Evolutionary conservation across 1,139 yeast genomes (phyloP).

Genomic region (Yamadazyma spencermartinsiae): DNA sequence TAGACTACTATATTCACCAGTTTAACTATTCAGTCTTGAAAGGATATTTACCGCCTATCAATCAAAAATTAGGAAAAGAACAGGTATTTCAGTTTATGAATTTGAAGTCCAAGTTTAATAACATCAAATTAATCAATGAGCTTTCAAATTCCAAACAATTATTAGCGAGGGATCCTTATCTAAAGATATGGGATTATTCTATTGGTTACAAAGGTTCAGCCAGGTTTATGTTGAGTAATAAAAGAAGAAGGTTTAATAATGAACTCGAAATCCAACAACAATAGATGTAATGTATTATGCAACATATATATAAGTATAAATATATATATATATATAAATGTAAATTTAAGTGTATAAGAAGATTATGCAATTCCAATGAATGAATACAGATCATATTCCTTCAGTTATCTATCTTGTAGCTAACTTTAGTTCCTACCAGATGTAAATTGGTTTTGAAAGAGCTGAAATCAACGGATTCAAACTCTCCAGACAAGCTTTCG

Average conservation of each 20-base stretch:
- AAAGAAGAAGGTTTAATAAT: slow-evolving; percentile 41
- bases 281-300: slow-evolving; percentile 12
- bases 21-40: slow-evolving; percentile 34
- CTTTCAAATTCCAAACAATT: slow-evolving; percentile 36
- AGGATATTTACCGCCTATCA: slow-evolving; percentile 31
- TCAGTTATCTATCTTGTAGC: slow-evolving; percentile 50
- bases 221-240: slow-evolving; percentile 56
- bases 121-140: slow-evolving; percentile 38
- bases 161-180: slow-evolving; percentile 46
- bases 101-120: slow-evolving; percentile 45
- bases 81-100: slow-evolving; percentile 51
- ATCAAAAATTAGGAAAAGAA: slow-evolving; percentile 41
- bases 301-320: background rate
- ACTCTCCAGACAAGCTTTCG: slow-evolving; percentile 50
- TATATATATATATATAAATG: background rate
- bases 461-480: slow-evolving; percentile 69
- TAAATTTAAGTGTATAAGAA: background rate
- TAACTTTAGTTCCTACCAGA: slow-evolving; percentile 74
- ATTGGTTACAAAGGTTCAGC: slow-evolving; percentile 49
- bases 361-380: background rate
- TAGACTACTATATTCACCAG: slow-evolving; percentile 62
- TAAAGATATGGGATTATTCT: slow-evolving; percentile 49
- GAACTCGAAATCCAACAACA: slow-evolving; percentile 29
- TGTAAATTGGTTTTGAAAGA: slow-evolving; percentile 71
- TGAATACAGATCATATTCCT: background rate